Base-by-base conservation (phyloP, 495 filamentous ascomycete species). In the Penicillium argentinense region DNA sequence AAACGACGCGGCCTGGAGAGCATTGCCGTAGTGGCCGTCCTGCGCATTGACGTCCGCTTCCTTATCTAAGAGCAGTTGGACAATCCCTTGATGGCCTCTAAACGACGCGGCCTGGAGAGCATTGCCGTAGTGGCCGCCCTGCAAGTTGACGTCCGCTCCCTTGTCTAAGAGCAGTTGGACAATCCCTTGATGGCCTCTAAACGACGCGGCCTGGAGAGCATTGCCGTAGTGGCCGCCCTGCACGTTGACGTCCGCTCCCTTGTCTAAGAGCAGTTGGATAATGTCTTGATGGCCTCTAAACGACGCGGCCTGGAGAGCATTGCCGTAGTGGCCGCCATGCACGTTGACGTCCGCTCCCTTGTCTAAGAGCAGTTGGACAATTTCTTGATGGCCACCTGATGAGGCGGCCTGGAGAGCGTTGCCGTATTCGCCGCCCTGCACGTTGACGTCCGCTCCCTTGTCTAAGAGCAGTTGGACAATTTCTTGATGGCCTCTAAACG, bases 381-480 rank as follows among this genome's bases (percentile, higher is more conserved):
- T 17, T 2, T 33, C 29, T 7, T 33, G n/a, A 16, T 33, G 2
- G 13, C 29, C 29, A 1, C 8, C 1, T 3, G 16, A 33, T 5
- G 29, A 33, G 29, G 29, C 29, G 1, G 12, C 29, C 13, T 33
- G 29, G 29, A 33, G 29, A 17, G 29, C 29, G 9, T 17, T 33
- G 29, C n/a, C 13, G 13, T 33, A 33, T 16, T 1, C 7, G 5
- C 29, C 29, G 16, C 32, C 16, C 17, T 18, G 32, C 13, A 2
- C 4, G 8, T 36, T 57, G 45, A 38, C 49, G 46, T 1, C n/a
- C n/a, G n/a, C n/a, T n/a, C n/a, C n/a, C n/a, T n/a, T n/a, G n/a
- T n/a, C n/a, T n/a, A n/a, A n/a, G n/a, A 55, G 49, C 18, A 54
- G 21, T 29, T 54, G 14, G 17, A 54, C 36, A 37, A 54, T 43